Percentiles rank a stretch among this genome's conserved stretches.
These are phyloP conservation scores for Yarrowia galli DNA, from an alignment of 1,139 yeast genomes.

Conservation along the genomic window DNA sequence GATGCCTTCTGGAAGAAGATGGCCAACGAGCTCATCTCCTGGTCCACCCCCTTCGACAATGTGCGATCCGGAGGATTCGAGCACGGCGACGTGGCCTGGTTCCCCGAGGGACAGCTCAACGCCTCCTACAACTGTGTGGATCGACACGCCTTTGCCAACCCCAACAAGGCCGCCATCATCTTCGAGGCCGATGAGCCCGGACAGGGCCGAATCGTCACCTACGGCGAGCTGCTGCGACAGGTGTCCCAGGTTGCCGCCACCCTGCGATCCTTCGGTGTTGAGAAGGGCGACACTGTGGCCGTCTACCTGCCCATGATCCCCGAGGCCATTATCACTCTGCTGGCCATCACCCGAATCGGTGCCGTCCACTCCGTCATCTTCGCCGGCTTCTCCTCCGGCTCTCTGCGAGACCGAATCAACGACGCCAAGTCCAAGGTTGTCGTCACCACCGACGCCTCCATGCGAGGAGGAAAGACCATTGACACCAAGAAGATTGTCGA, in stretches of 20 bases:
- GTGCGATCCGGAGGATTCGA: slow-evolving; percentile 73
- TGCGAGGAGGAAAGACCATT: slow-evolving; percentile 93
- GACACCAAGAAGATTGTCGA: slow-evolving; percentile 93
- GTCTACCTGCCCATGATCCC: slow-evolving; percentile 97
- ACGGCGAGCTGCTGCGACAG: slow-evolving; percentile 83
- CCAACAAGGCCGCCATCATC: slow-evolving; percentile 84
- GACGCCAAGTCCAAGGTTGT: slow-evolving; percentile 90
- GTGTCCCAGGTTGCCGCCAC: slow-evolving; percentile 91
- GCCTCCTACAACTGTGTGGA: slow-evolving; percentile 97
- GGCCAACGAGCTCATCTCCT: slow-evolving; percentile 78
- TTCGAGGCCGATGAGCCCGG: slow-evolving; percentile 94
- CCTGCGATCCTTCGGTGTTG: slow-evolving; percentile 83
- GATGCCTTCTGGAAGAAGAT: slow-evolving; percentile 81
- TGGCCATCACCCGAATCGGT: slow-evolving; percentile 94
- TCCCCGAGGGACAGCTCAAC: slow-evolving; percentile 89
- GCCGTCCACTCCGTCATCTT: slow-evolving; percentile 96
- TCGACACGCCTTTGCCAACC: slow-evolving; percentile 87
- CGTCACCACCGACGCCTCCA: slow-evolving; percentile 95
- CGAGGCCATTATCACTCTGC: slow-evolving; percentile 91
- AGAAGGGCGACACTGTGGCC: slow-evolving; percentile 95
- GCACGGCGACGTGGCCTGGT: slow-evolving; percentile 91
- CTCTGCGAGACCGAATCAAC: slow-evolving; percentile 85
- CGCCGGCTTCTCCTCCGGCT: slow-evolving; percentile 96
- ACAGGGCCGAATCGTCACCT: slow-evolving; percentile 74
- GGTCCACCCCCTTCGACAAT: slow-evolving; percentile 84